Conservation (phyloP, 2,329 filamentous ascomycete species). For the Pleurostoma richardsiae region DNA sequence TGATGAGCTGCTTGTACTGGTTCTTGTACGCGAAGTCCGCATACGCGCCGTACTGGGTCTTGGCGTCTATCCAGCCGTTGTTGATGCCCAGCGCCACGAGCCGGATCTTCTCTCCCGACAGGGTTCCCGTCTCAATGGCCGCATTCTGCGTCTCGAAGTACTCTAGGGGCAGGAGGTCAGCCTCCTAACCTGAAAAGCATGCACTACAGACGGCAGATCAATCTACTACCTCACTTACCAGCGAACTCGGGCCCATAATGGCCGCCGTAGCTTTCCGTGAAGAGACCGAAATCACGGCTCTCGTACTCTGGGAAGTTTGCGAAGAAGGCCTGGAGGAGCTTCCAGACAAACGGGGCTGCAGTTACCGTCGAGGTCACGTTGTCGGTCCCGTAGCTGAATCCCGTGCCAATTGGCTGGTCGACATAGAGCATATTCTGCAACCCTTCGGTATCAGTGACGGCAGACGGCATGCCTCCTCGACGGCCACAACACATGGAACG, state of each 20-base stretch:
- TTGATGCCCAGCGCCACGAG: slow-evolving; percentile 25
- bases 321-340: slow-evolving; percentile 6
- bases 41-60: slow-evolving; percentile 17
- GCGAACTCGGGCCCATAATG: slow-evolving; percentile 24
- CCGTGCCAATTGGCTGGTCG: slow-evolving; percentile 50
- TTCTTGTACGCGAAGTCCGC: slow-evolving; percentile 24
- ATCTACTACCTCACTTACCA: background rate
- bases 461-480: too few species aligned
- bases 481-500: background rate
- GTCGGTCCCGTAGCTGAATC: slow-evolving; percentile 27
- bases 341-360: slow-evolving; percentile 5
- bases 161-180: background rate
- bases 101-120: slow-evolving; percentile 20
- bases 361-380: slow-evolving; percentile 6
- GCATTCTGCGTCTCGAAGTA: slow-evolving; percentile 5
- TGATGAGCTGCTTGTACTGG: slow-evolving; percentile 34
- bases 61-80: slow-evolving; percentile 22
- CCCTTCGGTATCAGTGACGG: background rate
- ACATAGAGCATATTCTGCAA: slow-evolving; percentile 45
- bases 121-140: slow-evolving; percentile 1
- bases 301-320: slow-evolving; percentile 3
- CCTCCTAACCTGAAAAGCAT: too few species aligned
- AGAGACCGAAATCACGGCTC: slow-evolving; percentile 11
- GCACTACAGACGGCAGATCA: too few species aligned
- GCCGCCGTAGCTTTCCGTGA: slow-evolving; percentile 26